These are phyloP conservation scores for Primulina eburnea DNA, from an alignment of 257 asterid species.

Conservation along the genomic window DNA sequence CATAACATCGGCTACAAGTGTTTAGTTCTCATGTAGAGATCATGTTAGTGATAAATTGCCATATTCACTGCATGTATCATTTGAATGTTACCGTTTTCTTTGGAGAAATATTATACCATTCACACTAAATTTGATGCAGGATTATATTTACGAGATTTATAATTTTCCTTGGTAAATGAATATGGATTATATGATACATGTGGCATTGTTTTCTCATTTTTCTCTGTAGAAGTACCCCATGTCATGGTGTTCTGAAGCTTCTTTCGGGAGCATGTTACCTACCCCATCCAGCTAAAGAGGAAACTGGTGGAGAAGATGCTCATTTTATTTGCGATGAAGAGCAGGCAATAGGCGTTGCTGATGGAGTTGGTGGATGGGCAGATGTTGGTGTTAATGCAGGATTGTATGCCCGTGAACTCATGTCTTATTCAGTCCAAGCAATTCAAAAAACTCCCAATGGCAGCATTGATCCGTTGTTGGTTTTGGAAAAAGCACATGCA, in stretches of 20 bases:
- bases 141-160: no score
- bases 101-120: neutral
- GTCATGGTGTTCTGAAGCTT: slow-evolving; percentile 42
- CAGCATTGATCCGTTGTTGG: slow-evolving; percentile 55
- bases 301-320: slow-evolving; percentile 96
- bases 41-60: neutral
- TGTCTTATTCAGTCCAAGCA: slow-evolving; percentile 64
- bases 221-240: slow-evolving; percentile 27
- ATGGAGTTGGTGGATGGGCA: slow-evolving; percentile 99
- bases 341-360: slow-evolving; percentile 82
- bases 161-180: neutral
- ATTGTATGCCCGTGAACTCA: slow-evolving; percentile 72
- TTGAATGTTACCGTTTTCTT: neutral
- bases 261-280: slow-evolving; percentile 70
- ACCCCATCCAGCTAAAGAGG: slow-evolving; percentile 83
- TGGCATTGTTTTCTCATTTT: neutral
- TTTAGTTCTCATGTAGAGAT: neutral
- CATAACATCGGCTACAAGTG: neutral
- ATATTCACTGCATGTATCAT: neutral
- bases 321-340: slow-evolving; percentile 72
- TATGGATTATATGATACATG: no score
- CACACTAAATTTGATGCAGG: neutral
- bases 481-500: slow-evolving; percentile 71
- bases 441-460: slow-evolving; percentile 41
- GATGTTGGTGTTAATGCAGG: slow-evolving; percentile 87